These are phyloP conservation scores for Aspergillus campestris DNA, from an alignment of 495 filamentous ascomycete genomes.

Conservation along the genomic window DNA sequence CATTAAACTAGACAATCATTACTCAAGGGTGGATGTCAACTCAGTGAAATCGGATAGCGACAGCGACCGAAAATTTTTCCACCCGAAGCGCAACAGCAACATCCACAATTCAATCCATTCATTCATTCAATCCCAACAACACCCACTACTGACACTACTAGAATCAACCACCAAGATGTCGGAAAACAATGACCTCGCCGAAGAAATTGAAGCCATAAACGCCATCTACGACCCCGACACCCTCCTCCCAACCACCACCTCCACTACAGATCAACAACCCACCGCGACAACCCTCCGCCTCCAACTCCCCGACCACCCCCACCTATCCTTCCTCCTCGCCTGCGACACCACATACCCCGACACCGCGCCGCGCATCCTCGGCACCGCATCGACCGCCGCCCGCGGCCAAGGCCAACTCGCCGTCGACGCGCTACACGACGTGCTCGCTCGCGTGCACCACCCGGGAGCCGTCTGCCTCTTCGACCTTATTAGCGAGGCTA, in stretches of 20 bases:
- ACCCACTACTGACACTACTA: too few species aligned
- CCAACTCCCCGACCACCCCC: constrained; percentile 33
- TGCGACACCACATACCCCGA: constrained; percentile 69
- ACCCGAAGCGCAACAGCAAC: too few species aligned
- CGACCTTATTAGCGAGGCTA: constrained; percentile 63
- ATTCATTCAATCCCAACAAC: too few species aligned
- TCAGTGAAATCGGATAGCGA: too few species aligned
- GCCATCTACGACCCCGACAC: constrained; percentile 79
- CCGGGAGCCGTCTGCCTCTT: constrained; percentile 80
- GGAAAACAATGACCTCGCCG: constrained; percentile 54
- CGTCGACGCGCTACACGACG: constrained; percentile 55
- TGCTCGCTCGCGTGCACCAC: constrained; percentile 55
- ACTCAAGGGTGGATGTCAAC: too few species aligned
- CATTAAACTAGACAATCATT: too few species aligned
- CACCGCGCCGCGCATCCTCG: constrained; percentile 58
- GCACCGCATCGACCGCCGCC: constrained; percentile 43
- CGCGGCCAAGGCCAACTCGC: constrained; percentile 61
- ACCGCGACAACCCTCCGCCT: constrained; percentile 26
- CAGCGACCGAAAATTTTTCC: too few species aligned
- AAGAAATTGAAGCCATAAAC: constrained; percentile 86
- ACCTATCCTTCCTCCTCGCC: constrained; percentile 50
- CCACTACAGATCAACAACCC: constrained; percentile 30
- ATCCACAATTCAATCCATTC: too few species aligned
- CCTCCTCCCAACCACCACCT: constrained; percentile 40
- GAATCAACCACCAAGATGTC: constrained; percentile 11